A percentile compares a stretch with the other conserved stretches of the same genome.
phyloP scores from a whole-genome alignment of 352 stramenopile genomes.

The Aphanomyces invadans region DNA sequence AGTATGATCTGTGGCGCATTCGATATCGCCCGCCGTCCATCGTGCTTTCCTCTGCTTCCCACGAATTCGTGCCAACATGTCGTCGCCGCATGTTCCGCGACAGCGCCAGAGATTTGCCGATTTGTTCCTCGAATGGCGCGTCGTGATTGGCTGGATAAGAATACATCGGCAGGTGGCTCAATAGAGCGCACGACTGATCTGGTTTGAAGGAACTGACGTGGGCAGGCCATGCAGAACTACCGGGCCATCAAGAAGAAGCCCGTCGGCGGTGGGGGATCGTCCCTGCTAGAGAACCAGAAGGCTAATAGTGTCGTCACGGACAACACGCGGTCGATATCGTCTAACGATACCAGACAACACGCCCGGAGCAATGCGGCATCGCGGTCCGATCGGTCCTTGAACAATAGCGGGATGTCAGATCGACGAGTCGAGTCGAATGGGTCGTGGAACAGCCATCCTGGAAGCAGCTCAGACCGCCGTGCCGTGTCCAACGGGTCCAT shows the following conservation, averaged over 20 bases:
- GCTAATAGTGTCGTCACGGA: neutral
- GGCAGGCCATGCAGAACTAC: slow-evolving; percentile 22
- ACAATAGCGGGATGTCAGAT: slow-evolving; percentile 1
- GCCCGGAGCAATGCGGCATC: neutral
- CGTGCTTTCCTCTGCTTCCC: too few relatives aligned
- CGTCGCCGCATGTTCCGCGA: too few relatives aligned
- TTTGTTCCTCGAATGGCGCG: neutral
- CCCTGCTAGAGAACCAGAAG: neutral
- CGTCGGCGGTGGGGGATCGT: neutral
- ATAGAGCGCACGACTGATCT: too few relatives aligned
- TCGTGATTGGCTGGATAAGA: slow-evolving; percentile 14
- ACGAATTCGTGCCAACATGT: too few relatives aligned
- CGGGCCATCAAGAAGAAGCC: slow-evolving; percentile 24
- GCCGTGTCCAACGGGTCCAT: neutral
- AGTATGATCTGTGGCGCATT: too few relatives aligned
- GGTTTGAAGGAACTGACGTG: too few relatives aligned
- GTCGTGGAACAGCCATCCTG: neutral
- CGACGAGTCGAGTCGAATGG: neutral
- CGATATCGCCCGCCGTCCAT: too few relatives aligned
- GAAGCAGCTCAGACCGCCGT: neutral
- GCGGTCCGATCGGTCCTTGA: neutral
- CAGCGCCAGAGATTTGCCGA: neutral
- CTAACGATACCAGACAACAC: neutral
- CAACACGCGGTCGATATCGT: neutral
- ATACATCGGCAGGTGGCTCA: neutral